phyloP scores from a whole-genome alignment of 306 rosid species.

The Vigna hirtella region DNA sequence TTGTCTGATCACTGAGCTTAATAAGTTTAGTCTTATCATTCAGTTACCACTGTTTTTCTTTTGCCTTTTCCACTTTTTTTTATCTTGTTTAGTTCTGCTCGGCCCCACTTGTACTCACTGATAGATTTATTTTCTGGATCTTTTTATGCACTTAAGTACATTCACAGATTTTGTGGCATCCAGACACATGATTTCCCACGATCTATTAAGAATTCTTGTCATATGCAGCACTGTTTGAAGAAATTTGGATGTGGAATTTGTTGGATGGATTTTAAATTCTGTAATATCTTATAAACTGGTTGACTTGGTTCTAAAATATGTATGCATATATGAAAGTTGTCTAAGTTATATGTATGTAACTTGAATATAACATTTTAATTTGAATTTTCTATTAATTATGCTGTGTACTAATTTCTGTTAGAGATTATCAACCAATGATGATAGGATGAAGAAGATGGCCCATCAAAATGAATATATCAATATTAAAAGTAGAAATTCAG shows the following conservation, averaged over 20 bases:
- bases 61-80: neutral
- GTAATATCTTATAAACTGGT: no score
- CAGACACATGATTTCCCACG: neutral
- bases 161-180: neutral
- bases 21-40: neutral
- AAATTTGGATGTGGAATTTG: neutral
- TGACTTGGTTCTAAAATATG: neutral
- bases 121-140: neutral
- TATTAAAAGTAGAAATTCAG: neutral
- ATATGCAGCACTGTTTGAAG: conserved; percentile 2
- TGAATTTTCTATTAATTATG: neutral
- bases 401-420: neutral
- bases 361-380: neutral
- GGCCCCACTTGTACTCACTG: neutral
- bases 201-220: neutral
- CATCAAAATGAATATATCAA: neutral
- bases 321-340: neutral
- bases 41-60: neutral
- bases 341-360: neutral
- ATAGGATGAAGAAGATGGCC: neutral
- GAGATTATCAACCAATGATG: neutral
- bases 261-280: neutral
- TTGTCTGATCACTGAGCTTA: neutral
- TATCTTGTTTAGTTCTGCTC: neutral
- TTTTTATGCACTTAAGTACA: neutral